Base-by-base conservation (phyloP, 257 asterid genomes). In the Fraxinus anomala region DNA sequence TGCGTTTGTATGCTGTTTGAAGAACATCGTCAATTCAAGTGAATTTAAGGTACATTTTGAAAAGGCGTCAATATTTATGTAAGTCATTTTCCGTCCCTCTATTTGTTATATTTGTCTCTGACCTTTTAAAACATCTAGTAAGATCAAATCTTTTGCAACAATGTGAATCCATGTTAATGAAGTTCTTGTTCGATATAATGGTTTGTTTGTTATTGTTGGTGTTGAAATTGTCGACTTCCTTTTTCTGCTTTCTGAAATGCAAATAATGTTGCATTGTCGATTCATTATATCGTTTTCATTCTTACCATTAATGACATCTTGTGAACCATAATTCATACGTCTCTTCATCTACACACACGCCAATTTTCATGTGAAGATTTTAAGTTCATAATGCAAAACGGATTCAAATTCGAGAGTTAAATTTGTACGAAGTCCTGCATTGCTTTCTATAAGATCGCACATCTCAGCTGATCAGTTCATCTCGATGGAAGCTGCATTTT, bases 1-100 rank as follows among this genome's bases (percentile, higher is more conserved):
- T 94, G 71, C 85, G 97, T 72, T 81, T 94, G 1, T 94, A 88
- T 81, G 90, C 97, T 75, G 97, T 89, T 78, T 92, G 26, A 56
- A n/a, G 66, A 56, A 5, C 21, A 19, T 6, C 28, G 3, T 56
- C 3, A 9, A 56, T 2, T 19, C 21, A 28, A 56, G 19, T 44
- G 49, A 40, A 7, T 5, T n/a, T 6, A 56, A 56, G 10, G 66
- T n/a, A n/a, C 66, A 19, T 1, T 19, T 19, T n/a, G 8, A 9
- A n/a, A 56, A 21, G 30, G 10, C 26, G 1, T 54, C 26, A 28
- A n/a, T 56, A 56, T 56, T n/a, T 21, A 56, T 19, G 24, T 1
- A 54, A 54, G 10, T 16, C 9, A 16, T 16, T 54, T 54, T 54
- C 26, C 65, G 2, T 19, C 24, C 30, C 26, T 19, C 66, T 0